These are phyloP conservation scores for Periconia macrospinosa DNA, from an alignment of 2,329 filamentous ascomycete species.

Conservation along the genomic window DNA sequence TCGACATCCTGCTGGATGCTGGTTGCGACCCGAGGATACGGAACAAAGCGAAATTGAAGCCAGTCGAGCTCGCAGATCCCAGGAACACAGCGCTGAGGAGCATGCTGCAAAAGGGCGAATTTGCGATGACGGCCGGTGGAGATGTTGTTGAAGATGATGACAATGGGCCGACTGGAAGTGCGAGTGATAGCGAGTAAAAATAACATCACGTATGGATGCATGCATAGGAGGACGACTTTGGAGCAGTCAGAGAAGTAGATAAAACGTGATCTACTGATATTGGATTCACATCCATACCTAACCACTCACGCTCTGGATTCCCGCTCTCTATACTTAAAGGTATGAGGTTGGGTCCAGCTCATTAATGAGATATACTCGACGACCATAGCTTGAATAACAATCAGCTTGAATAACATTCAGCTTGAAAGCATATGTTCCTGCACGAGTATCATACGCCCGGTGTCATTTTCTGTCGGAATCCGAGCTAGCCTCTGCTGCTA, in stretches of 20 bases:
- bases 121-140: slow-evolving; percentile 54
- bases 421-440: too few species aligned
- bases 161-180: slow-evolving; percentile 51
- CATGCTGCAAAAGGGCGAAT: slow-evolving; percentile 72
- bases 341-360: neutral
- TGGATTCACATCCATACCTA: neutral
- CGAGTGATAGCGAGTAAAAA: slow-evolving; percentile 49
- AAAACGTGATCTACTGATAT: neutral
- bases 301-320: neutral
- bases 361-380: neutral
- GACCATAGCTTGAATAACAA: neutral
- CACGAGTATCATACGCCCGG: neutral
- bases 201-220: neutral
- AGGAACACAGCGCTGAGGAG: slow-evolving; percentile 63
- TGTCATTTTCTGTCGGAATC: too few species aligned
- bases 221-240: too few species aligned
- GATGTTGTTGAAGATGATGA: slow-evolving; percentile 56
- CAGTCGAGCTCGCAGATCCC: slow-evolving; percentile 74
- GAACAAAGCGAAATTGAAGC: slow-evolving; percentile 74
- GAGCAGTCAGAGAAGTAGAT: neutral
- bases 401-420: too few species aligned
- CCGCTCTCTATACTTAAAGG: neutral
- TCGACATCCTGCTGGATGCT: slow-evolving; percentile 82
- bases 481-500: too few species aligned
- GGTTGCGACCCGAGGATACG: slow-evolving; percentile 65